These are phyloP conservation scores for Artemisia tridentata DNA, from an alignment of 129 eudicot species.

Conservation along the genomic window DNA sequence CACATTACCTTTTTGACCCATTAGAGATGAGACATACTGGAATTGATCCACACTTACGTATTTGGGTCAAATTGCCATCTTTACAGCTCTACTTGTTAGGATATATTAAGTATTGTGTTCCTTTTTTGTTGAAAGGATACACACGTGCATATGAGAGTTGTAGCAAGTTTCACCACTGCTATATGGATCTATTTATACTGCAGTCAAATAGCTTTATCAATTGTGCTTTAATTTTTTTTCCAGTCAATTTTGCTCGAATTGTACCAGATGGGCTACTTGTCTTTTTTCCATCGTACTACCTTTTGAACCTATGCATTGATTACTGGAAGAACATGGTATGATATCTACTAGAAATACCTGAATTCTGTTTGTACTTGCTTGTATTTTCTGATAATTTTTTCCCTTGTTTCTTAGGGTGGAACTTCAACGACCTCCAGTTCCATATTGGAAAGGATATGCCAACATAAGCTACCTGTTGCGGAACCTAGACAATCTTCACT, in stretches of 20 bases:
- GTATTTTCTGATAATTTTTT: conserved; percentile 21
- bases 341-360: not conserved
- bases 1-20: not conserved
- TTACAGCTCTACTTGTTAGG: not conserved
- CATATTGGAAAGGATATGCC: conserved; percentile 94
- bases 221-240: conserved; percentile 19
- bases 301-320: conserved; percentile 75
- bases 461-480: conserved; percentile 81
- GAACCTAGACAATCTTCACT: conserved; percentile 97
- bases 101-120: too few species aligned
- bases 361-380: conserved; percentile 8
- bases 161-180: not conserved
- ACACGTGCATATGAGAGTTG: not conserved
- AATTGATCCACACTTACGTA: not conserved
- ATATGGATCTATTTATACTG: not conserved
- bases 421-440: conserved; percentile 52
- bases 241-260: conserved; percentile 97
- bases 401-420: conserved; percentile 44
- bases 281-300: conserved; percentile 89
- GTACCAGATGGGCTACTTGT: conserved; percentile 97
- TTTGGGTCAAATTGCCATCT: not conserved
- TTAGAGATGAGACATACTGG: not conserved
- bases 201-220: not conserved
- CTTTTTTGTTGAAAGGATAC: conserved; percentile 4
- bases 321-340: conserved; percentile 82